Conservation (phyloP, 164 flowering plant genomes). For the Stephania yunnanensis region DNA sequence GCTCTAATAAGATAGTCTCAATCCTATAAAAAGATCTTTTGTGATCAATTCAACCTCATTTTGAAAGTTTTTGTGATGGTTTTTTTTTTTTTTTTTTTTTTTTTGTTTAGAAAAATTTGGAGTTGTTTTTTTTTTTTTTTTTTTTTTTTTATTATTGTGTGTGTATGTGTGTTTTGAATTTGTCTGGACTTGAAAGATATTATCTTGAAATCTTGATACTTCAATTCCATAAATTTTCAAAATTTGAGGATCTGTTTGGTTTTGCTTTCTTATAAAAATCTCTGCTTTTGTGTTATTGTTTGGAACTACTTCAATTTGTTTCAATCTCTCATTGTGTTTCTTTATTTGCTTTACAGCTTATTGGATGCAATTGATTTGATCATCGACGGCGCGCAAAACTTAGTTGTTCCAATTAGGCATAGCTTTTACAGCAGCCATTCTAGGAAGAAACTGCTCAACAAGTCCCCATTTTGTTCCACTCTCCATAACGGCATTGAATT, state of each 20-base stretch:
- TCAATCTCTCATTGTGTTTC: background rate
- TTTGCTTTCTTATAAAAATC: conserved; percentile 1
- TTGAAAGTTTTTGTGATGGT: no score
- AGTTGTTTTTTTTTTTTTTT: no score
- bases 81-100: no score
- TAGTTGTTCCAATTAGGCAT: conserved; percentile 52
- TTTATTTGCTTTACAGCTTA: conserved; percentile 35
- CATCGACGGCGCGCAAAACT: conserved; percentile 66
- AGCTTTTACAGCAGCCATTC: conserved; percentile 9
- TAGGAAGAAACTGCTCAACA: conserved; percentile 31
- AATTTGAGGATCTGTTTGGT: background rate
- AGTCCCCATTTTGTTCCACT: conserved; percentile 20
- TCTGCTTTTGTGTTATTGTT: background rate
- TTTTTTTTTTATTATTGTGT: no score
- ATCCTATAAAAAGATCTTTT: no score
- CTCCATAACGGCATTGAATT: conserved; percentile 53
- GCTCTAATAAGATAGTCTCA: no score
- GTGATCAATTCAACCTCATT: no score
- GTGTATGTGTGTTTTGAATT: no score
- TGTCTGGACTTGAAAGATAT: no score
- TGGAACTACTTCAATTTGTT: background rate
- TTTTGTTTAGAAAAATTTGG: no score
- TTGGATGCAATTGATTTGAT: conserved; percentile 73
- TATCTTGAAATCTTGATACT: no score
- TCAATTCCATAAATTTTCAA: no score